These are phyloP conservation scores for Pseudogymnoascus pannorum DNA, from an alignment of 2,329 filamentous ascomycete genomes.

Conservation along the genomic window DNA sequence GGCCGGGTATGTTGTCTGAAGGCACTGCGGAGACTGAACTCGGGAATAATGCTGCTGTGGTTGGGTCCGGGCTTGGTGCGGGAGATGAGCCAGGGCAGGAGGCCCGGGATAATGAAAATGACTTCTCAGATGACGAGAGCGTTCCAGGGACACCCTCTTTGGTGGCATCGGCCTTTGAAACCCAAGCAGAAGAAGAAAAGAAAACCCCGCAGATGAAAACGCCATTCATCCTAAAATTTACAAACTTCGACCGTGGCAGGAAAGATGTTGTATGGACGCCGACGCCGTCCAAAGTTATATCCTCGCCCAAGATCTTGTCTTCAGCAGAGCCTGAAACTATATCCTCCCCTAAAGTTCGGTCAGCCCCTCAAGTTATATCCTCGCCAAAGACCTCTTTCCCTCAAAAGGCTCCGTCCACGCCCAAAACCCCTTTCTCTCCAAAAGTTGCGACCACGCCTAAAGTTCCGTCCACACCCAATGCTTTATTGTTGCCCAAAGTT, in stretches of 20 bases:
- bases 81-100: not conserved
- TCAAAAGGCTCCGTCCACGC: not conserved
- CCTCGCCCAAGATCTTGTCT: not conserved
- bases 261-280: not conserved
- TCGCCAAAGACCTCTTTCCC: not conserved
- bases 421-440: not conserved
- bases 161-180: not conserved
- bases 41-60: not conserved
- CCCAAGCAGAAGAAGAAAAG: not conserved
- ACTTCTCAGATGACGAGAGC: not conserved
- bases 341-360: not conserved
- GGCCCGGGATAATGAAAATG: not conserved
- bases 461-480: not conserved
- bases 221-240: not conserved
- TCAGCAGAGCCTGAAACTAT: not conserved
- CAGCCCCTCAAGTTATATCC: not conserved
- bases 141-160: not conserved
- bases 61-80: not conserved
- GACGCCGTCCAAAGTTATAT: not conserved
- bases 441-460: not conserved
- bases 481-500: not conserved
- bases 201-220: not conserved
- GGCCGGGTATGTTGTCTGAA: not conserved
- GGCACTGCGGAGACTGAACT: not conserved
- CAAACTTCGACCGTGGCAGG: not conserved